These are phyloP conservation scores for Shiraia sp. DNA, from an alignment of 2,329 filamentous ascomycete species.

Conservation along the genomic window DNA sequence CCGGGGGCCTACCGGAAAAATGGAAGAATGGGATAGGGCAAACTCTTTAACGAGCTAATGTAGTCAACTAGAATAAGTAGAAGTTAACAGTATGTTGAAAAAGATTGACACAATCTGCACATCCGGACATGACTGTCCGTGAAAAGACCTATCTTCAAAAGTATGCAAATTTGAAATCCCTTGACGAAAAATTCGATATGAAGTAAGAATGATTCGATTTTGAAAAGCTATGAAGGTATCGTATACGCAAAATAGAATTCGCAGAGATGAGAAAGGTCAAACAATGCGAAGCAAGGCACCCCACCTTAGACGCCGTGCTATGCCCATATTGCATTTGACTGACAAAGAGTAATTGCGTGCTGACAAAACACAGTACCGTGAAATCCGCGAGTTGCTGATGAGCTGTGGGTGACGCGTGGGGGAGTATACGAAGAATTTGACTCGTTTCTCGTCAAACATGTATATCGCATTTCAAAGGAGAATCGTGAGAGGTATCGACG, in stretches of 20 bases:
- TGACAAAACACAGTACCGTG: not conserved
- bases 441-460: constrained; percentile 16
- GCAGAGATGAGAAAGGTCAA: constrained; percentile 2
- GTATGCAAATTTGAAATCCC: no score
- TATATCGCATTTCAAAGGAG: constrained; percentile 1
- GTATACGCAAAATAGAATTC: constrained; percentile 11
- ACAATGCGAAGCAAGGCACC: constrained; percentile 1
- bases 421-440: constrained; percentile 7
- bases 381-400: not conserved
- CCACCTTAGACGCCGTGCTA: constrained; percentile 16
- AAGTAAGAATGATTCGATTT: no score
- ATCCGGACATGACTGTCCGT: no score
- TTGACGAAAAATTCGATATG: no score
- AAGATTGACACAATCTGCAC: no score
- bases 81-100: no score
- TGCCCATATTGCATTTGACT: constrained; percentile 4
- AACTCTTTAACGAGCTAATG: no score
- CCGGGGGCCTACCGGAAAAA: no score
- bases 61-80: no score
- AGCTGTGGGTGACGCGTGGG: constrained; percentile 1
- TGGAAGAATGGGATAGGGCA: no score
- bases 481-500: constrained; percentile 3
- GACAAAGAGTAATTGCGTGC: not conserved
- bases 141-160: no score
- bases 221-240: no score